Evolutionary conservation across 2,329 filamentous ascomycete genomes (phyloP).

Genomic region (Fusarium sublunatum): DNA sequence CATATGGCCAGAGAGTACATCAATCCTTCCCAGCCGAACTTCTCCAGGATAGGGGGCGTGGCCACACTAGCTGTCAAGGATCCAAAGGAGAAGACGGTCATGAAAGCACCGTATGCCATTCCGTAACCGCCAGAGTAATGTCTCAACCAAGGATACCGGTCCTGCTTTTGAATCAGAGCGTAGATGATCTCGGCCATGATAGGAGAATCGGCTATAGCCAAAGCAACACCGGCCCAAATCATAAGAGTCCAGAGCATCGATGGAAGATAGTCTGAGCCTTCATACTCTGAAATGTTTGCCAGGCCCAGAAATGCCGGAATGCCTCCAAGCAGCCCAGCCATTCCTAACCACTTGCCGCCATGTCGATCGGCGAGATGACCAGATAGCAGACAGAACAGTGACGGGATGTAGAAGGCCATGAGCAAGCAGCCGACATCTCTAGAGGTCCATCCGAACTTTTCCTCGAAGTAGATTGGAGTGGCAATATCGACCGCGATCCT

Average conservation of each 20-base stretch:
- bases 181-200: slow-evolving; percentile 32
- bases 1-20: slow-evolving; percentile 19
- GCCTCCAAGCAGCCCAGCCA: slow-evolving; percentile 18
- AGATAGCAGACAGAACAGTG: slow-evolving; percentile 18
- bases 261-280: not conserved
- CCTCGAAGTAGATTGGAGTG: slow-evolving; percentile 19
- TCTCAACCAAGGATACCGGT: slow-evolving; percentile 9
- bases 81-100: slow-evolving; percentile 28
- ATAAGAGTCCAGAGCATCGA: slow-evolving; percentile 19
- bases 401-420: slow-evolving; percentile 24
- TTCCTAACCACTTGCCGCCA: slow-evolving; percentile 21
- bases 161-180: slow-evolving; percentile 15
- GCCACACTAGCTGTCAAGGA: slow-evolving; percentile 19
- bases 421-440: slow-evolving; percentile 14
- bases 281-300: slow-evolving; percentile 6
- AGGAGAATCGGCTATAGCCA: slow-evolving; percentile 27
- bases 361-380: slow-evolving; percentile 21
- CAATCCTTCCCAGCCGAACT: slow-evolving; percentile 14
- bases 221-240: slow-evolving; percentile 17
- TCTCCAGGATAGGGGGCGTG: slow-evolving; percentile 13
- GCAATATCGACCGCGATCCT: slow-evolving; percentile 29
- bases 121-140: slow-evolving; percentile 31
- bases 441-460: slow-evolving; percentile 8
- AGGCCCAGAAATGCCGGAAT: slow-evolving; percentile 20
- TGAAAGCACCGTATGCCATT: slow-evolving; percentile 29